Evolutionary conservation across 2,329 filamentous ascomycete species (phyloP), one percentile per base, ranked within the genome.

Genomic region (Arthroderma sp.): DNA sequence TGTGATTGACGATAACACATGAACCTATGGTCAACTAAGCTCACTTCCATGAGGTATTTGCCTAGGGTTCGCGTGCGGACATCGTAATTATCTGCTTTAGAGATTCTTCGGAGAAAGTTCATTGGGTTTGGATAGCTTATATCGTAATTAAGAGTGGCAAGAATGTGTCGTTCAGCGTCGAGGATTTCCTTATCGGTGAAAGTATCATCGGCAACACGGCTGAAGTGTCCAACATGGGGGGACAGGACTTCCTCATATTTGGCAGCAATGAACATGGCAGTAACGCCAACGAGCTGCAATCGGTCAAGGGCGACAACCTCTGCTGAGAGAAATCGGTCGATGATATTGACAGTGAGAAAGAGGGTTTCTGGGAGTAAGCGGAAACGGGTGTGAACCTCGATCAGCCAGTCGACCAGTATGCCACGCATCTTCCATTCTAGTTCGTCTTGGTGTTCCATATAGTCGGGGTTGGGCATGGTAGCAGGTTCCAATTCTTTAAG

Each of bases 381-480:
- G 68, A 98, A 98, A 36, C 91, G 85, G 53, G 81, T 78, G 62
- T 98, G 91, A 29, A 96, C 91, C 63, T 98, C 88, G 41, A 96
- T 83, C 38, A 98, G 74, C 91, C 91, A 98, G 65, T 96, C 91
- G 80, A 98, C 93, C 44, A 98, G 73, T 27, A 96, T 86, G 5
- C 87, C 83, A 40, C 91, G 85, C 91, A 96, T 96, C 3, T 88
- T 94, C 91, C 91, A 98, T 61, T 94, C 85, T 47, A 98, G 89
- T 63, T 96, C 89, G 10, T 83, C 81, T 63, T 98, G 91, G 52
- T 83, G 80, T 49, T 94, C 86, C 88, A 98, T 98, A 71, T 98
- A 98, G 61, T 91, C 78, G 3, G 86, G 74, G 57, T 91, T 88
- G 1, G 91, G 91, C 38, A 88, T 73, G 4, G 52, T 53, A 57